These are phyloP conservation scores for Dalechampia spathulata DNA, from an alignment of 441 rosid genomes.

Conservation along the genomic window DNA sequence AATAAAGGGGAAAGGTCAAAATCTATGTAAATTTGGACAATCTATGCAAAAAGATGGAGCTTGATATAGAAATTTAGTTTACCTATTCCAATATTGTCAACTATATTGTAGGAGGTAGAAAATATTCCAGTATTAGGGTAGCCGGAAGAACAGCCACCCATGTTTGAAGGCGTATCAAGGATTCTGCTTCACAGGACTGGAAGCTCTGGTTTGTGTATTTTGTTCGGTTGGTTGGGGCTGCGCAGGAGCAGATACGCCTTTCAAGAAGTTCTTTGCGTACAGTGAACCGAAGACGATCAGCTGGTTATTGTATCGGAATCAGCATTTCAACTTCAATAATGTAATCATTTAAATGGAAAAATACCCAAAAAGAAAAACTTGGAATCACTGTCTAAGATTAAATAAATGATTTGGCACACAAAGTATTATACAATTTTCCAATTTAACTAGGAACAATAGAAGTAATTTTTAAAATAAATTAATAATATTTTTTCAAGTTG, in stretches of 20 bases:
- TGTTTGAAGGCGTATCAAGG: constrained; percentile 18
- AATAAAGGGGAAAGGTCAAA: too few species aligned
- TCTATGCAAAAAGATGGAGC: constrained; percentile 9
- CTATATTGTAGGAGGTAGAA: constrained; percentile 2
- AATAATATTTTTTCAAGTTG: too few species aligned
- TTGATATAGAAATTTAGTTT: not conserved
- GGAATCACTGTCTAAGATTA: too few species aligned
- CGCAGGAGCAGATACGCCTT: constrained; percentile 20
- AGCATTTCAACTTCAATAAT: too few species aligned
- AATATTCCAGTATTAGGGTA: too few species aligned
- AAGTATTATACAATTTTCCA: too few species aligned
- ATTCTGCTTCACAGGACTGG: constrained; percentile 28
- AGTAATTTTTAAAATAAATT: too few species aligned
- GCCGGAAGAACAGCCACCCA: too few species aligned
- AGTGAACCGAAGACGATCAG: constrained; percentile 70
- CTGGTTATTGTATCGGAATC: constrained; percentile 26
- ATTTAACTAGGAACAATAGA: too few species aligned
- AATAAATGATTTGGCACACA: too few species aligned
- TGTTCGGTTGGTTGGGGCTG: constrained; percentile 28
- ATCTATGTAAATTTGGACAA: not conserved
- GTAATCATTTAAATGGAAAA: too few species aligned
- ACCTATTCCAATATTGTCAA: constrained; percentile 4
- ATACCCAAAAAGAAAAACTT: too few species aligned
- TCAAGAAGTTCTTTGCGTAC: constrained; percentile 47
- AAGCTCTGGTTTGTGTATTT: constrained; percentile 30